phyloP scores from a whole-genome alignment of 768 basidiomycete genomes.

The Neoboletus magnificus region DNA sequence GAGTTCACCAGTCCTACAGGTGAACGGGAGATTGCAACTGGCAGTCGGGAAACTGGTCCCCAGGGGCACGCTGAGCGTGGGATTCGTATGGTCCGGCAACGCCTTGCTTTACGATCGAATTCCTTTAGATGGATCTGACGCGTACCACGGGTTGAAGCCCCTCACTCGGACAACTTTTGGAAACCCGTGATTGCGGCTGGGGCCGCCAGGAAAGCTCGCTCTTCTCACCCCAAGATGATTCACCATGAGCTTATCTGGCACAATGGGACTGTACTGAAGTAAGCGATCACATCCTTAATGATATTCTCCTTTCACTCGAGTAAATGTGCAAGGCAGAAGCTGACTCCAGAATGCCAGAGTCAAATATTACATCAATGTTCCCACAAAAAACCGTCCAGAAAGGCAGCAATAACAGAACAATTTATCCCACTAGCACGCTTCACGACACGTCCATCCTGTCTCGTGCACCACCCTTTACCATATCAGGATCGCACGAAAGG shows the following conservation, averaged over 20 bases:
- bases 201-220: no score
- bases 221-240: no score
- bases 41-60: background rate
- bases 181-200: no score
- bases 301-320: no score
- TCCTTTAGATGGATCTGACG: background rate
- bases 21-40: background rate
- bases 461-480: background rate
- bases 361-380: background rate
- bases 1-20: background rate
- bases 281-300: no score
- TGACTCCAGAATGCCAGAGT: no score
- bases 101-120: background rate
- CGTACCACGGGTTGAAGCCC: background rate
- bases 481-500: background rate
- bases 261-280: no score
- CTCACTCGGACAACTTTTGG: no score
- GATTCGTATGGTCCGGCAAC: fast-evolving
- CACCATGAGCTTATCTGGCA: no score
- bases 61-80: background rate
- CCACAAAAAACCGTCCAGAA: background rate
- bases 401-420: background rate
- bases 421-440: background rate
- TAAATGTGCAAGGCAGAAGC: no score
- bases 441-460: constrained; percentile 21